Evolutionary conservation across 2,329 filamentous ascomycete genomes (phyloP), one percentile per base, ranked within the genome.

Genomic region (Chaetomiaceae sp.): DNA sequence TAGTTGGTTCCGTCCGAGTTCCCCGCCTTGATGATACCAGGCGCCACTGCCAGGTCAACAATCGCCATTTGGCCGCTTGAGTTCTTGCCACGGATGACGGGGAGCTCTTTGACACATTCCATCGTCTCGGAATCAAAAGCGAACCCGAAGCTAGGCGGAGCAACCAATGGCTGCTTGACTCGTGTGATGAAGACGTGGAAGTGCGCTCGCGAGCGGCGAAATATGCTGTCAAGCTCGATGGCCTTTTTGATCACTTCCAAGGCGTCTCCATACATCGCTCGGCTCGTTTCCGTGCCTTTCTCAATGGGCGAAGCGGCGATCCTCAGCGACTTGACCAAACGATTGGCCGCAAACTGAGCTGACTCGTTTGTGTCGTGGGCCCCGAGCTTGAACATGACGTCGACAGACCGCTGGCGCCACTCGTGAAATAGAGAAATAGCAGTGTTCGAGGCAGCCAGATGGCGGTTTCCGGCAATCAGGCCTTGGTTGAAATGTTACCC

Each of bases 141-240:
- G 15, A 51, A 54, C 1, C 49, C 42, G 11, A 40, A 43, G 11
- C 11, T 32, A 0, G 39, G 43, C 3, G 48, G 45, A 1, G 12
- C 6, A 17, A 30, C 29, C 3, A 38, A 30, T 6, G 44, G 47
- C 9, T 20, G 35, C 3, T 27, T 38, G 18, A 40, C 8, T 1
- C 42, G 27, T 3, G 43, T 49, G 22, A 54, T 42, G 22, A 52
- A 51, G 24, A 54, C 38, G 2, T 41, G 33, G 35, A 48, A 49
- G 17, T 38, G 15, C 9, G 51, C 46, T 26, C 30, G 42, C 5
- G 51, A 51, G 29, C 26, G 17, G 15, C 47, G 35, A n/a, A 54
- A 48, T 11, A 45, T 46, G 4, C 9, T 24, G 15, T 46, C 49
- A 3, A 54, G 22, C 12, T 46, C 18, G 6, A 15, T n/a, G 9